A percentile compares a stretch with the other conserved stretches of the same genome.
phyloP scores from a whole-genome alignment of 805 yeast genomes.

The Ogataea zsoltii region DNA sequence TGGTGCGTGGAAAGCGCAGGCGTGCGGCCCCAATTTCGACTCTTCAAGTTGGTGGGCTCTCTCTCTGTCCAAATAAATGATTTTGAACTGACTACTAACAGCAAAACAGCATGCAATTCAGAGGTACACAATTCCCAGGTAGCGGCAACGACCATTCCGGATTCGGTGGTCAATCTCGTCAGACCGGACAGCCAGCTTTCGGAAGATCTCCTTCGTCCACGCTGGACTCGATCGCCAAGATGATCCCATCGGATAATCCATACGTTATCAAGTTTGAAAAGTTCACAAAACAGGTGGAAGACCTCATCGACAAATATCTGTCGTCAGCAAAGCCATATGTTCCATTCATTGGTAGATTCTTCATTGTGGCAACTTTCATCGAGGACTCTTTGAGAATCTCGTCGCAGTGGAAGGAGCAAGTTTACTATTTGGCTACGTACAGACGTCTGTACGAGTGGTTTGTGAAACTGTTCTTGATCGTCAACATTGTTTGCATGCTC shows the following conservation, averaged over 20 bases:
- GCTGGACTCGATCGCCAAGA: slow-evolving; percentile 28
- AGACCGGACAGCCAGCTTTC: slow-evolving; percentile 8
- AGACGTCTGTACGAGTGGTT: slow-evolving; percentile 78
- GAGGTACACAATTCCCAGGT: slow-evolving; percentile 35
- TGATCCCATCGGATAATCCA: slow-evolving; percentile 35
- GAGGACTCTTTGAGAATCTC: slow-evolving; percentile 86
- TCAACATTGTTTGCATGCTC: slow-evolving; percentile 69
- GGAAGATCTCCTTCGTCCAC: slow-evolving; percentile 15
- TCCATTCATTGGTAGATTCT: slow-evolving; percentile 84
- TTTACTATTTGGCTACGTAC: slow-evolving; percentile 75
- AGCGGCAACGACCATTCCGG: slow-evolving; percentile 11
- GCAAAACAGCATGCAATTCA: slow-evolving; percentile 29
- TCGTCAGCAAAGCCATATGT: slow-evolving; percentile 67
- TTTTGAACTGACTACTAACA: background rate
- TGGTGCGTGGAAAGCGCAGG: too few relatives aligned
- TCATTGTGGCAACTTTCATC: slow-evolving; percentile 89
- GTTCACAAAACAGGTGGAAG: slow-evolving; percentile 55
- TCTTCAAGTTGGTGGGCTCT: too few relatives aligned
- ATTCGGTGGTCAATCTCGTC: slow-evolving; percentile 11
- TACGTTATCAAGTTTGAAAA: slow-evolving; percentile 46
- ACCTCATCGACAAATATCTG: slow-evolving; percentile 48
- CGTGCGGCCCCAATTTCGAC: too few relatives aligned
- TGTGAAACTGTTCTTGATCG: slow-evolving; percentile 66
- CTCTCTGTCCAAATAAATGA: too few relatives aligned
- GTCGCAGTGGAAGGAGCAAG: slow-evolving; percentile 90